Evolutionary conservation across 2,329 filamentous ascomycete species (phyloP), one percentile per base, ranked within the genome.

Genomic region (Penicillium sp.): DNA sequence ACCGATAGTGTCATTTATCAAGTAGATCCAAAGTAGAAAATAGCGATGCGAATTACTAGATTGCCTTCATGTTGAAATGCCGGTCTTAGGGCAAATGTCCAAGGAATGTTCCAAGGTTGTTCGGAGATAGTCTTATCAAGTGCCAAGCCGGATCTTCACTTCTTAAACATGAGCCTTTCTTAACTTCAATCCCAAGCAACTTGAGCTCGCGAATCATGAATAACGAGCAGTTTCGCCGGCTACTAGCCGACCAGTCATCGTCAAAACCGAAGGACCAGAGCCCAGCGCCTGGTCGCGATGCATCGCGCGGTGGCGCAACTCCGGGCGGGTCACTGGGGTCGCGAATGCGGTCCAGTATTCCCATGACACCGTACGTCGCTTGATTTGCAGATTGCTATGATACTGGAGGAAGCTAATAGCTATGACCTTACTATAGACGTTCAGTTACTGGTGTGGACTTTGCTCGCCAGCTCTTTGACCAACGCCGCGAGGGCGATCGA

Each of bases 171-270:
- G 51, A 53, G 56, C 55, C 56, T 65, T 60, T 47, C 24, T 50
- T 32, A 42, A 53, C 52, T 16, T 43, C 53, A 51, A 24, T 51
- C 42, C 35, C 29, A 6, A 39, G 43, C 26, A 37, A 26, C 47
- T 40, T 31, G 22, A 49, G 31, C 32, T 38, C 42, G 10, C 50
- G 38, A 45, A 66, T 26, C 57, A 97, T 99, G 94, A 96, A 97
- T 73, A 97, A 97, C 80, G 85, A 92, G 42, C 90, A 97, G 68
- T 99, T 99, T 69, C 88, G 94, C 53, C 88, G 89, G 61, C 82
- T 97, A 7, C 75, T 96, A 22, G 79, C 86, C 74, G 76, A 84
- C 62, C 81, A 78, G 2, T 70, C 75, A 8, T 63, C 59, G 1
- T 53, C 50, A 24, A 71, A 38, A 62, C 50, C 60, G 60, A 45